phyloP scores from a whole-genome alignment of 164 flowering plant species.

The Kingdonia uniflora region DNA sequence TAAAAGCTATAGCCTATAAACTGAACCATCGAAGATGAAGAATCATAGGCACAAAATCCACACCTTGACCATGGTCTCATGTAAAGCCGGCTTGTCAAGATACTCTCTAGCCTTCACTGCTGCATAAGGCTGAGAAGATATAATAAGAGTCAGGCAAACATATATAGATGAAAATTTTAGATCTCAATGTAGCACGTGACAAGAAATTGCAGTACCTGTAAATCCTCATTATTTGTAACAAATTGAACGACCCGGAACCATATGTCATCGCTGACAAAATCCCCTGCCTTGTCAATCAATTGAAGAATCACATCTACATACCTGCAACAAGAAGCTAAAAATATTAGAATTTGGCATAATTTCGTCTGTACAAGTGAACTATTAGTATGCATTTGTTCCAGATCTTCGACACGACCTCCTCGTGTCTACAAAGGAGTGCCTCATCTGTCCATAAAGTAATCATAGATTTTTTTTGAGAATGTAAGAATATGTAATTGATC shows the following conservation, averaged over 20 bases:
- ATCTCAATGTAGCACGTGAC: background rate
- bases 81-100: conserved; percentile 92
- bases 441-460: too few species aligned
- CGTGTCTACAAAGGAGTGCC: too few species aligned
- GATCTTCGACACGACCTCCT: too few species aligned
- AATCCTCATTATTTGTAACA: conserved; percentile 96
- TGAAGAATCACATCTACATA: conserved; percentile 99
- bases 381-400: too few species aligned
- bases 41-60: conserved; percentile 9
- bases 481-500: too few species aligned
- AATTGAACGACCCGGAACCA: conserved; percentile 99
- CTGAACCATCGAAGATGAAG: too few species aligned
- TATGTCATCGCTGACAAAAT: conserved; percentile 99
- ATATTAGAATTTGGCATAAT: conserved; percentile 3
- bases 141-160: conserved; percentile 5
- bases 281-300: conserved; percentile 99
- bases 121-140: conserved; percentile 76
- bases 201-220: conserved; percentile 51
- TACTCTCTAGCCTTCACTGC: conserved; percentile 93
- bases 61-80: conserved; percentile 99
- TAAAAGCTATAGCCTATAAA: too few species aligned
- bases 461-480: too few species aligned
- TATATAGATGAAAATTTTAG: background rate
- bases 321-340: conserved; percentile 35
- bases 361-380: too few species aligned